A percentile compares a stretch with the other conserved stretches of the same genome.
phyloP scores from a whole-genome alignment of 1,284 basidiomycete species.

The Malassezia dermatis region DNA sequence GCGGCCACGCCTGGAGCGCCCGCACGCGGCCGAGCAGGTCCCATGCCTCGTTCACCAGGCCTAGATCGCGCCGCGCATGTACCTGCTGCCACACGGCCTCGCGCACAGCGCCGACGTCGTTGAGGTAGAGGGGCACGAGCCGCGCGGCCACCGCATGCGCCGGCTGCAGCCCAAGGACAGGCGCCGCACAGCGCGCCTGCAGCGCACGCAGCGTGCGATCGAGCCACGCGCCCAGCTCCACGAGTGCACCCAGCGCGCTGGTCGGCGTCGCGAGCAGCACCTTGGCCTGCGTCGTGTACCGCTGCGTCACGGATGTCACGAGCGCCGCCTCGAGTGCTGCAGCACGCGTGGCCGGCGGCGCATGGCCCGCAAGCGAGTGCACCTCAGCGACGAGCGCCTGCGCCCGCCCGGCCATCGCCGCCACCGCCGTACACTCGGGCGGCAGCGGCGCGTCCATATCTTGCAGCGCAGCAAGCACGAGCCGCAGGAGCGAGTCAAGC shows the following conservation, averaged over 20 bases:
- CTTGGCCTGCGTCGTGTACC: slow-evolving; percentile 56
- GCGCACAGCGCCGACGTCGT: slow-evolving; percentile 55
- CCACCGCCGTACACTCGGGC: slow-evolving; percentile 30
- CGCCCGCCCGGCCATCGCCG: slow-evolving; percentile 42
- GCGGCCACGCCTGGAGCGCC: slow-evolving; percentile 51
- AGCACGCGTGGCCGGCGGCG: slow-evolving; percentile 35
- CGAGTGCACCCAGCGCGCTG: slow-evolving; percentile 61
- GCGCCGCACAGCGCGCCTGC: slow-evolving; percentile 73
- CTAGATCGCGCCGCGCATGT: slow-evolving; percentile 55
- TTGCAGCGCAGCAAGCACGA: slow-evolving; percentile 74
- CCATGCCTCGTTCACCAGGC: slow-evolving; percentile 50
- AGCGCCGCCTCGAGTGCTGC: slow-evolving; percentile 58
- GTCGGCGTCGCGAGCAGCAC: slow-evolving; percentile 56
- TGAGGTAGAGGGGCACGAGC: slow-evolving; percentile 63
- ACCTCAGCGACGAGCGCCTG: slow-evolving; percentile 29
- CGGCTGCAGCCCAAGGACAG: slow-evolving; percentile 55
- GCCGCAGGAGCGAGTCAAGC: slow-evolving; percentile 77
- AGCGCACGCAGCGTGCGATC: slow-evolving; percentile 72
- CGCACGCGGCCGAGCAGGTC: slow-evolving; percentile 68
- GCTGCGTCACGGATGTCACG: slow-evolving; percentile 50
- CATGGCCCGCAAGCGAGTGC: slow-evolving; percentile 18
- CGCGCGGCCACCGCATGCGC: slow-evolving; percentile 67
- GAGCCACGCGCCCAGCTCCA: slow-evolving; percentile 75
- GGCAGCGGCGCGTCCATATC: slow-evolving; percentile 44
- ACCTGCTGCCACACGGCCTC: slow-evolving; percentile 36